A percentile compares a stretch with the other conserved stretches of the same genome.
Evolutionary conservation across 805 yeast species (phyloP).

Genomic region (Sugiyamaella americana): DNA sequence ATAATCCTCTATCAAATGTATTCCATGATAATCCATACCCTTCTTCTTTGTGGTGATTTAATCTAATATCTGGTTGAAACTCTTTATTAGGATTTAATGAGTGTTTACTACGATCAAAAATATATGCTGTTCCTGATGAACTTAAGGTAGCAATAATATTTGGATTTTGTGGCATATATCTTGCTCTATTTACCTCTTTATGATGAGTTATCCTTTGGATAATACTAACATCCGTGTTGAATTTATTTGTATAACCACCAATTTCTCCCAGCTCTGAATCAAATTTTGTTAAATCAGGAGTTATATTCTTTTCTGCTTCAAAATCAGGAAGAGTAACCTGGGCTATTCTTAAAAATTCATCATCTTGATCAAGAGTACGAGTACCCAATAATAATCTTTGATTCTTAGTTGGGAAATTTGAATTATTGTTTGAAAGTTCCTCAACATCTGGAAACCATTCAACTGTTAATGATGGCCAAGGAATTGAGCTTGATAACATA

Average conservation of each 20-base stretch:
- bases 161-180: slow-evolving; percentile 80
- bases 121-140: slow-evolving; percentile 54
- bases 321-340: slow-evolving; percentile 24
- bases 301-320: neutral
- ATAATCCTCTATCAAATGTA: slow-evolving; percentile 47
- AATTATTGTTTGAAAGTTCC: slow-evolving; percentile 17
- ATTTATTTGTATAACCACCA: slow-evolving; percentile 25
- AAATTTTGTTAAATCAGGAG: slow-evolving; percentile 32
- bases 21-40: slow-evolving; percentile 73
- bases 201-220: slow-evolving; percentile 58
- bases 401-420: slow-evolving; percentile 7
- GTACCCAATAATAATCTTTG: slow-evolving; percentile 54
- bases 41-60: slow-evolving; percentile 41
- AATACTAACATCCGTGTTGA: slow-evolving; percentile 36
- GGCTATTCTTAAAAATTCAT: slow-evolving; percentile 43
- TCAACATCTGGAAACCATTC: slow-evolving; percentile 57
- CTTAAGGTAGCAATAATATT: slow-evolving; percentile 71
- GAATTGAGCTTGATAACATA: slow-evolving; percentile 45
- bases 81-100: slow-evolving; percentile 39
- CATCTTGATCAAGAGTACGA: slow-evolving; percentile 51
- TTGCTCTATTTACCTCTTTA: slow-evolving; percentile 68
- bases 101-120: slow-evolving; percentile 83
- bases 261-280: slow-evolving; percentile 34
- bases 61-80: slow-evolving; percentile 46
- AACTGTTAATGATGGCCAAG: slow-evolving; percentile 59